Base-by-base conservation (phyloP, 257 asterid species). In the Hygrophila difformis region DNA sequence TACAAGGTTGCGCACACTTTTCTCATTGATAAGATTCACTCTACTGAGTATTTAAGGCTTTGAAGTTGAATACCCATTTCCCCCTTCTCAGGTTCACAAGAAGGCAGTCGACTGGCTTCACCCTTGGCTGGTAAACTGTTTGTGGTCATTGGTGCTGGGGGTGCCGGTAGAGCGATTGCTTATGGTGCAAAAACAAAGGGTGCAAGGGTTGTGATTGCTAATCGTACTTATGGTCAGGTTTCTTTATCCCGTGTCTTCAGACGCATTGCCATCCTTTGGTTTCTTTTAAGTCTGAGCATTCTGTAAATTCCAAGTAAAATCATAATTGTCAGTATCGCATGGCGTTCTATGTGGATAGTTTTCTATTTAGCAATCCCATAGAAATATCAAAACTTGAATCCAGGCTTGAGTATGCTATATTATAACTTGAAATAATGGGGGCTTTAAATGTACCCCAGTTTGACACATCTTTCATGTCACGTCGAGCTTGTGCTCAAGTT, bases 121-220 rank as follows among this genome's bases (percentile, higher is more conserved):
- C 96, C 92, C 33, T 68, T 86, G 69, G 81, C 79, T 17, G 87
- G 94, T 39, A 91, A 80, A 66, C 48, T 86, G 51, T 86, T 91
- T 54, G 74, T 91, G 18, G 89, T 91, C 51, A 76, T 86, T 50
- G 99, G 96, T 36, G 99, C 99, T 48, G 99, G 99, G 18, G 99
- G 99, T 28, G 99, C 96, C n/a, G 96, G 95, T 35, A 86, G 76
- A 72, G 89, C 96, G 15, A 81, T 91, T 41, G 99, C 99, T 46
- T 86, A 76, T 56, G 99, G 99, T 26, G 96, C 99, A 45, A 91
- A 86, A 66, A 81, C 63, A 66, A 91, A 91, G 73, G 99, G 99
- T 39, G 95, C 96, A 57, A 66, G 84, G 51, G 87, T 91, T 6
- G 94, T 76, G 60, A 76, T 91, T 51, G 96, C 94, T 44, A 86